Evolutionary conservation across 805 yeast species (phyloP).

Genomic region (Pichia pseudocactophila): DNA sequence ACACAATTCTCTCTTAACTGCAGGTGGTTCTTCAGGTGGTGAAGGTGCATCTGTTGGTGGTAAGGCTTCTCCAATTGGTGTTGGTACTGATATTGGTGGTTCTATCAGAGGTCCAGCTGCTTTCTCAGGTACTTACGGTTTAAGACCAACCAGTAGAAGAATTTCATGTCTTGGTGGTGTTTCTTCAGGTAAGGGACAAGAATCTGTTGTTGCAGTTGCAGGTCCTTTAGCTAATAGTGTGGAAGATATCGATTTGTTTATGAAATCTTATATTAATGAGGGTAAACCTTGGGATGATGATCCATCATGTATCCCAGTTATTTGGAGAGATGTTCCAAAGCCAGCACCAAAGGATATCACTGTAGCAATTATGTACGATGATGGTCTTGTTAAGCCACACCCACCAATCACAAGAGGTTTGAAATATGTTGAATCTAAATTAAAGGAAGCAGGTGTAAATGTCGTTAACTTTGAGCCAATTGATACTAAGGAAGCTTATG

Average conservation of each 20-base stretch:
- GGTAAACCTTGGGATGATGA: constrained; percentile 57
- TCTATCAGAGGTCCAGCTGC: constrained; percentile 64
- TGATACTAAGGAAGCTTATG: constrained; percentile 46
- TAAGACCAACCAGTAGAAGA: constrained; percentile 54
- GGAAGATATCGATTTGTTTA: constrained; percentile 61
- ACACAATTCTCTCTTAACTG: constrained; percentile 44
- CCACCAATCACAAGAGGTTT: constrained; percentile 58
- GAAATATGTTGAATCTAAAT: constrained; percentile 42
- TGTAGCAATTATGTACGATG: constrained; percentile 55
- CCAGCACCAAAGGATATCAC: constrained; percentile 38
- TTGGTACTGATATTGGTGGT: constrained; percentile 67
- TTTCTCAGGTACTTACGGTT: constrained; percentile 50
- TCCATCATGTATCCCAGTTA: constrained; percentile 38
- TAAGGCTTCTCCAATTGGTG: constrained; percentile 48
- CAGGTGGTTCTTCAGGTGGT: constrained; percentile 72
- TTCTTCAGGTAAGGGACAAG: constrained; percentile 53
- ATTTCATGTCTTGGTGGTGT: constrained; percentile 40
- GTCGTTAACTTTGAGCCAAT: constrained; percentile 52
- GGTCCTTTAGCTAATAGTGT: constrained; percentile 62
- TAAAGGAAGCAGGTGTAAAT: constrained; percentile 50
- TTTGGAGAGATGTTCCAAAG: constrained; percentile 40
- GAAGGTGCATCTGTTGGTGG: constrained; percentile 57
- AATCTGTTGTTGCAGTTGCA: constrained; percentile 52
- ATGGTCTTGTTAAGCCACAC: constrained; percentile 56
- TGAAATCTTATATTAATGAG: constrained; percentile 50